Evolutionary conservation across 2,329 filamentous ascomycete species (phyloP).

Genomic region (Penicillium concentricum): DNA sequence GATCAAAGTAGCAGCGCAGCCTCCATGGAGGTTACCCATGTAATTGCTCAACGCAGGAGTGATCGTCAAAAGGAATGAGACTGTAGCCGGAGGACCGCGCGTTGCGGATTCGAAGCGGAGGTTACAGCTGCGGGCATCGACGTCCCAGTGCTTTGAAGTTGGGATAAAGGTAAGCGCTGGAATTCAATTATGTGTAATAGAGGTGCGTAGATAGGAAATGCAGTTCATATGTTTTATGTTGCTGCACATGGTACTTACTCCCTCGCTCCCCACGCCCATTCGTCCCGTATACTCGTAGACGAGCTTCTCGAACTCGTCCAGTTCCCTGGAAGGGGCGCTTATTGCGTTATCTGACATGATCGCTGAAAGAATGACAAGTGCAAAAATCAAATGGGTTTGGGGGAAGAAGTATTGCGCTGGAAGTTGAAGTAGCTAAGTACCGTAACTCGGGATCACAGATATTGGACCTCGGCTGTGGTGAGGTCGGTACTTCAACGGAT

Average conservation of each 20-base stretch:
- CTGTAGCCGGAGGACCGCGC: conserved; percentile 33
- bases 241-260: conserved; percentile 17
- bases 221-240: neutral
- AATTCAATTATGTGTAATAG: neutral
- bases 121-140: conserved; percentile 29
- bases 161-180: neutral
- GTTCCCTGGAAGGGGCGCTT: conserved; percentile 21
- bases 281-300: conserved; percentile 29
- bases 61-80: conserved; percentile 53
- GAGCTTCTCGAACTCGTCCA: conserved; percentile 34
- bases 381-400: neutral
- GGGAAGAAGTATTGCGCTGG: neutral
- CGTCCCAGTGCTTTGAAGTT: conserved; percentile 31
- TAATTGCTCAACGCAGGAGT: conserved; percentile 88
- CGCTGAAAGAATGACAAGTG: neutral
- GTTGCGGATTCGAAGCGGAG: conserved; percentile 41
- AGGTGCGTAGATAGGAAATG: neutral
- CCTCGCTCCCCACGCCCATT: conserved; percentile 19
- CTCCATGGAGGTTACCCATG: conserved; percentile 88
- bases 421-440: neutral
- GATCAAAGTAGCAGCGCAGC: conserved; percentile 67
- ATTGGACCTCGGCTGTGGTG: conserved; percentile 20
- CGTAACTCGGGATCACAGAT: conserved; percentile 7
- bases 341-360: conserved; percentile 20
- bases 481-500: neutral